Evolutionary conservation across 208 protist species (phyloP).

Genomic region (Trypanosoma cruzi): DNA sequence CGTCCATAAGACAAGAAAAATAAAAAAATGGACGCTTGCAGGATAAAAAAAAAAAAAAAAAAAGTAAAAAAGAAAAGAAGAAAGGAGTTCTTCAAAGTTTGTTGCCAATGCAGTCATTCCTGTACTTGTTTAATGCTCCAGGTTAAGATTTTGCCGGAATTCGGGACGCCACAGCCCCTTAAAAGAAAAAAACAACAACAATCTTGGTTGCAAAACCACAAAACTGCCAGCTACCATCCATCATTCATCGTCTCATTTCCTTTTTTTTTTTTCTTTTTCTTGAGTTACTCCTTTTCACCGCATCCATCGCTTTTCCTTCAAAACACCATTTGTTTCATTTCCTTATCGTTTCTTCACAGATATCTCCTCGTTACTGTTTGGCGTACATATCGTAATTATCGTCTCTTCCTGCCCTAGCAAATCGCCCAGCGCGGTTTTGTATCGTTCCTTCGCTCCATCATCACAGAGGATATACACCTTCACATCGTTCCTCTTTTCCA

Average conservation of each 20-base stretch:
- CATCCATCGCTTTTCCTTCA: neutral
- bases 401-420: slow-evolving; percentile 5
- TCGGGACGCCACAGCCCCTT: no score
- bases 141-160: no score
- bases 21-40: neutral
- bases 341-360: neutral
- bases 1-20: slow-evolving; percentile 52
- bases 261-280: neutral
- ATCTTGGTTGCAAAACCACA: no score
- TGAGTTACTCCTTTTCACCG: neutral
- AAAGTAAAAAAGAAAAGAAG: slow-evolving; percentile 1
- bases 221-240: no score
- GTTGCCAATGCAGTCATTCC: neutral
- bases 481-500: neutral
- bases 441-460: slow-evolving; percentile 16
- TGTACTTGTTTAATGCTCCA: no score
- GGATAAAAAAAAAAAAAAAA: slow-evolving; percentile 4
- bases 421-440: slow-evolving; percentile 14
- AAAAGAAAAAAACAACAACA: no score
- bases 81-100: neutral
- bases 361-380: slow-evolving; percentile 21
- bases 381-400: slow-evolving; percentile 14
- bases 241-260: neutral
- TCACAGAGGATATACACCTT: slow-evolving; percentile 29
- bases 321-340: neutral